phyloP scores from a whole-genome alignment of 768 basidiomycete species.

The Cubamyces sp. region DNA sequence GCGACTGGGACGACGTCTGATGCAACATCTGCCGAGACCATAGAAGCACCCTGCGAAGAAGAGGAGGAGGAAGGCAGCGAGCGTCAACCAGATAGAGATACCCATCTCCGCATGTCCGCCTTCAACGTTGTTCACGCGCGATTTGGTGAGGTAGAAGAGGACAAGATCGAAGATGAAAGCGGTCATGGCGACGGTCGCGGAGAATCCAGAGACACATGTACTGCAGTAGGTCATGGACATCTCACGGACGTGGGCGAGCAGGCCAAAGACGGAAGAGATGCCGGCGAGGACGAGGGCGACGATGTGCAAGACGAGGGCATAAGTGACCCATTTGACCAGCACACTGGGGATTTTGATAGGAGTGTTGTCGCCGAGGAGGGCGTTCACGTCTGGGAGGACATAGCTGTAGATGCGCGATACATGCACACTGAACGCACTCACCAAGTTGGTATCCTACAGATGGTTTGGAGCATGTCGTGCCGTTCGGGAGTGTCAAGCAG shows the following conservation, averaged over 20 bases:
- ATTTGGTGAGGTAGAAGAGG: constrained; percentile 87
- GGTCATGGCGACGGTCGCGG: constrained; percentile 74
- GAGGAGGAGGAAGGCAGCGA: constrained; percentile 82
- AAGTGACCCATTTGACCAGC: constrained; percentile 94
- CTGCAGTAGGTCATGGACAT: constrained; percentile 86
- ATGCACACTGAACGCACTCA: constrained; percentile 42
- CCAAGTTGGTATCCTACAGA: constrained; percentile 88
- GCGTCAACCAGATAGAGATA: constrained; percentile 89
- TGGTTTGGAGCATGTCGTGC: constrained; percentile 76
- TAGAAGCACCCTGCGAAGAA: constrained; percentile 93
- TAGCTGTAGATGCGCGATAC: constrained; percentile 6
- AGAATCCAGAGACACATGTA: constrained; percentile 79
- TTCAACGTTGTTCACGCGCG: constrained; percentile 73
- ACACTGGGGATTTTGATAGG: constrained; percentile 77
- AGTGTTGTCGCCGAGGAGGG: constrained; percentile 70
- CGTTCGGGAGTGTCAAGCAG: constrained; percentile 62
- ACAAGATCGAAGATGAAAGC: constrained; percentile 94
- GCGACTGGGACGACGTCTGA: constrained; percentile 55
- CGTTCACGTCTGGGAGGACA: constrained; percentile 70
- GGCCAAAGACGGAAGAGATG: constrained; percentile 75
- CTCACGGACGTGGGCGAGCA: constrained; percentile 86
- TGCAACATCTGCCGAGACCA: constrained; percentile 82
- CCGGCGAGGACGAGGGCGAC: constrained; percentile 80
- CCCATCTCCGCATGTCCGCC: constrained; percentile 83
- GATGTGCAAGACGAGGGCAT: constrained; percentile 89